phyloP scores from a whole-genome alignment of 306 rosid species.

The Cucumis sativus region Cucumber_9930_V3 NC_026656.2:8541001-8541500 shows the following conservation, averaged over 20 bases:
- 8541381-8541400: conserved; percentile 13
- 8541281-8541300: conserved; percentile 50
- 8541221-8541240: conserved; percentile 57
- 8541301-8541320: conserved; percentile 66
- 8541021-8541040: not conserved
- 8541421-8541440: not conserved
- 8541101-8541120: not conserved
- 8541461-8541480: not conserved
- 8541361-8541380: conserved; percentile 58
- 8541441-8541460: not conserved
- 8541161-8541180: not conserved
- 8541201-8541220: conserved; percentile 10
- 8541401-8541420: not conserved
- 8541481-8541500: not conserved
- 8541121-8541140: not conserved
- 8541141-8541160: not conserved
- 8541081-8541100: not conserved
- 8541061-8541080: no score
- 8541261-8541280: conserved; percentile 53
- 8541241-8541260: conserved; percentile 69
- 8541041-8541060: not conserved
- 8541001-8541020: not conserved
- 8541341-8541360: conserved; percentile 56
- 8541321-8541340: conserved; percentile 82
- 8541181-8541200: not conserved